Evolutionary conservation across 2,329 filamentous ascomycete species (phyloP).

Genomic region (Ascochyta pisi): DNA sequence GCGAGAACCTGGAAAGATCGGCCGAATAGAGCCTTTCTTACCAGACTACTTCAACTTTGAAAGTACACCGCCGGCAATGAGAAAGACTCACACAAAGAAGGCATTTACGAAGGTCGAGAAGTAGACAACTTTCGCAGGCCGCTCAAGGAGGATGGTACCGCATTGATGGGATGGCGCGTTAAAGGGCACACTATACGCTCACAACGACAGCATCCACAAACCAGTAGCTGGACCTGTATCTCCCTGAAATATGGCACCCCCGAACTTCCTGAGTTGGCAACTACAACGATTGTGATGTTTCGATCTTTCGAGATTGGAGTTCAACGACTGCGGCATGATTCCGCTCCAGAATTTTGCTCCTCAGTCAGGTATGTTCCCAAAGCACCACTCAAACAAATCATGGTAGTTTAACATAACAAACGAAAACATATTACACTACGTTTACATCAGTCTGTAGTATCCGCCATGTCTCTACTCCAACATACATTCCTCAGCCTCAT

Average conservation of each 20-base stretch:
- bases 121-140: background rate
- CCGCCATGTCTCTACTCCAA: conserved; percentile 17
- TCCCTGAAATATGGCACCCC: background rate
- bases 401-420: background rate
- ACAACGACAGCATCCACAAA: background rate
- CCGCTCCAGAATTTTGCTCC: conserved; percentile 1
- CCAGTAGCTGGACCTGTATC: no score
- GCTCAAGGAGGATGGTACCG: background rate
- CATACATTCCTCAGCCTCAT: conserved; percentile 18
- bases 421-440: background rate
- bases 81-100: background rate
- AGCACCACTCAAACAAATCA: background rate
- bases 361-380: conserved; percentile 13
- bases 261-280: background rate
- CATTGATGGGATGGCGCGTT: background rate
- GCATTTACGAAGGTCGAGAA: background rate
- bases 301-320: background rate
- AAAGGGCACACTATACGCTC: background rate
- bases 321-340: background rate
- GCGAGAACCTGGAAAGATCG: conserved; percentile 2
- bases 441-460: background rate
- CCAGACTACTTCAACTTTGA: background rate
- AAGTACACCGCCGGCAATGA: background rate
- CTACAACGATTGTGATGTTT: background rate
- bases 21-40: conserved; percentile 2